These are phyloP conservation scores for Mikania micrantha DNA, from an alignment of 129 eudicot species.

Conservation along the genomic window DNA sequence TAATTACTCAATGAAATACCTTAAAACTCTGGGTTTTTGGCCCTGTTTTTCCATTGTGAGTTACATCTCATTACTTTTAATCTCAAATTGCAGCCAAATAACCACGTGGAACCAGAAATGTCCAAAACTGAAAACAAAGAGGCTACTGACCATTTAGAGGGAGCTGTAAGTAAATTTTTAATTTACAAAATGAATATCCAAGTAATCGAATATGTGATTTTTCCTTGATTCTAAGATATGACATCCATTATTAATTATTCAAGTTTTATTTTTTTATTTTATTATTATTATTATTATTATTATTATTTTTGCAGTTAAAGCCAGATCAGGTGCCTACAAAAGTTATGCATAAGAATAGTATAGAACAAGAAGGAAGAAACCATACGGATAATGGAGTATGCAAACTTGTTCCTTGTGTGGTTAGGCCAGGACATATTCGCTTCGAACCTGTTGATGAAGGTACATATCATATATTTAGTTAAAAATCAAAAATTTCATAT, in stretches of 20 bases:
- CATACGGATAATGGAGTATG: conserved; percentile 32
- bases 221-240: background rate
- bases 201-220: background rate
- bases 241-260: background rate
- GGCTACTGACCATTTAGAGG: conserved; percentile 29
- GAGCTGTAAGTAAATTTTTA: conserved; percentile 31
- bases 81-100: conserved; percentile 30
- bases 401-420: conserved; percentile 53
- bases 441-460: conserved; percentile 78
- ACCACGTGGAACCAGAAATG: conserved; percentile 32
- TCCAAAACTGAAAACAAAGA: conserved; percentile 28
- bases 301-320: conserved; percentile 68
- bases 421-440: conserved; percentile 92
- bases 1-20: background rate
- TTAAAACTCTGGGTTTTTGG: background rate
- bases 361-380: conserved; percentile 27
- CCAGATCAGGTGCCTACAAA: conserved; percentile 39
- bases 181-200: background rate
- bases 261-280: too few species aligned
- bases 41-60: background rate
- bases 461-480: conserved; percentile 2
- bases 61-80: conserved; percentile 1
- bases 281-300: too few species aligned
- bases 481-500: background rate
- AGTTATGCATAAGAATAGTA: conserved; percentile 3